A percentile compares a stretch with the other conserved stretches of the same genome.
Evolutionary conservation across 176 grass and related monocot species (phyloP).

Genomic region (Canna indica): DNA sequence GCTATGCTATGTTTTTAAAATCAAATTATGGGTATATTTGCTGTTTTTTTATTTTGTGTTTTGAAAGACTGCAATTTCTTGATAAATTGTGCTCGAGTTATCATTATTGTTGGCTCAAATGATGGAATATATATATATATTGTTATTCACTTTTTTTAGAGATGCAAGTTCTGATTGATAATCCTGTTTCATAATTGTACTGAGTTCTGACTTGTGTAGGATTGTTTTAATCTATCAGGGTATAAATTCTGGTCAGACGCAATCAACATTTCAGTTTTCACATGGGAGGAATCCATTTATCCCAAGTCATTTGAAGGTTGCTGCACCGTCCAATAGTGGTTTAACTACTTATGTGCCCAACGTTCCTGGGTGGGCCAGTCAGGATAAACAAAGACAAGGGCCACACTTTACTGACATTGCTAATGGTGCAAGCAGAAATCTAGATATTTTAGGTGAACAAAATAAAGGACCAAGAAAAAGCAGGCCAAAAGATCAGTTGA

Average conservation of each 20-base stretch:
- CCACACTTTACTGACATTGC: not conserved
- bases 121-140: too few species aligned
- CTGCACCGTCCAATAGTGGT: slow-evolving; percentile 25
- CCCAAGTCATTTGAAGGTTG: slow-evolving; percentile 21
- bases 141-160: not conserved
- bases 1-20: not conserved
- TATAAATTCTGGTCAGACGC: slow-evolving; percentile 13
- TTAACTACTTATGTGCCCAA: slow-evolving; percentile 8
- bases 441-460: slow-evolving; percentile 14
- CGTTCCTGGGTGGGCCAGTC: slow-evolving; percentile 28
- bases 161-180: not conserved
- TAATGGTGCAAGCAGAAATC: slow-evolving; percentile 13
- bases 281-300: slow-evolving; percentile 22
- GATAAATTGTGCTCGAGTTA: too few species aligned
- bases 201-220: slow-evolving; percentile 1
- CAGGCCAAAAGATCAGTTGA: slow-evolving; percentile 15
- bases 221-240: not conserved
- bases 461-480: slow-evolving; percentile 33
- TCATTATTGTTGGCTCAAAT: too few species aligned
- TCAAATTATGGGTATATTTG: not conserved
- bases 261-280: slow-evolving; percentile 20
- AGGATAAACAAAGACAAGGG: slow-evolving; percentile 33
- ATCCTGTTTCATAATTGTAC: not conserved
- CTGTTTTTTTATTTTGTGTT: too few species aligned
- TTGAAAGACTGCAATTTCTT: too few species aligned